Base-by-base conservation (phyloP, 345 rosid genomes). In the Euphorbia lathyris region DNA sequence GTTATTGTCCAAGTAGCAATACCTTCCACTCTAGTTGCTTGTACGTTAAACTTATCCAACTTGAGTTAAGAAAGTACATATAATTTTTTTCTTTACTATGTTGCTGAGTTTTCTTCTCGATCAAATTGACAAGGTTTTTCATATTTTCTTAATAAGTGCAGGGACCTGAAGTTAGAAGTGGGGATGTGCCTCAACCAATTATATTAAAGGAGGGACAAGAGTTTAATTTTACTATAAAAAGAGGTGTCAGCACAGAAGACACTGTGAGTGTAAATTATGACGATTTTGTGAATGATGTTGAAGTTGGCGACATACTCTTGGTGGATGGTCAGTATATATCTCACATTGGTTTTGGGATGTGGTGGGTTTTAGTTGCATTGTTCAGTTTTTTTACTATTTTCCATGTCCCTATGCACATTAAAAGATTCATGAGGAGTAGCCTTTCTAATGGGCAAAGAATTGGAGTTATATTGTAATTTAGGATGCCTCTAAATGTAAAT, bases 151-250 rank as follows among this genome's bases (percentile, higher is more conserved):
- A 50, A 80, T 16, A 10, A 32, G 45, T 63, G 66, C 76, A 94
- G 97, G 99, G 97, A 59, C 99, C 99, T 78, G 99, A 95, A 86
- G 99, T 95, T 71, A 84, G 99, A 84, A 95, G 99, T 58, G 97
- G 97, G 19, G 99, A 95, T 81, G 88, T 90, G 40, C 97, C 97
- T 60, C 87, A 81, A 67, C 99, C 99, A 30, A 86, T 95, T 43
- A 59, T 64, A 42, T 85, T 95, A 0, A 66, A 86, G 72, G 93
- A 87, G 79, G 97, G 99, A 30, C 96, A 90, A 65, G 96, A 90
- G 70, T 95, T 95, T 74, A 95, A 86, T 75, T 95, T 95, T 68
- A 92, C 96, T 0, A 92, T 90, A 69, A 81, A 73, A 77, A 85
- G 97, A 82, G 97, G 96, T 64, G 87, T 95, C 73, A 75, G 88